A percentile compares a stretch with the other conserved stretches of the same genome.
Evolutionary conservation across 768 basidiomycete species (phyloP).

Genomic region (Russula sp.): DNA sequence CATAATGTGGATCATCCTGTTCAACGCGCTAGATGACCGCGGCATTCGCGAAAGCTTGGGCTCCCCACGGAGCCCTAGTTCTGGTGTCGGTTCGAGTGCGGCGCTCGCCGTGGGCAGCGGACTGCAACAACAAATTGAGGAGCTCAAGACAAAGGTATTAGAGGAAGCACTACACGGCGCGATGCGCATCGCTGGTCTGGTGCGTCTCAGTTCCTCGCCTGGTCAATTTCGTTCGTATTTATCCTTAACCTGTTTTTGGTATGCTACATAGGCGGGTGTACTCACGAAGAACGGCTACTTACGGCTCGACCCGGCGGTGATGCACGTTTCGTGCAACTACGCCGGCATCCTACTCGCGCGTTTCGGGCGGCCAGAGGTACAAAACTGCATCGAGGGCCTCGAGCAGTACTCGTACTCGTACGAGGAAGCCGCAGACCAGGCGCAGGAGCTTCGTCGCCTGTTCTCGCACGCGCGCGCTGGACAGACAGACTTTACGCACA

Average conservation of each 20-base stretch:
- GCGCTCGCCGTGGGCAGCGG: conserved; percentile 33
- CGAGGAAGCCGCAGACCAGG: conserved; percentile 78
- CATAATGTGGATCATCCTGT: conserved; percentile 83
- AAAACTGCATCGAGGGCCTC: conserved; percentile 77
- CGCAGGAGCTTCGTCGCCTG: conserved; percentile 52
- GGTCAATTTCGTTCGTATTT: not conserved
- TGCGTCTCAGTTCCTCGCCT: conserved; percentile 32
- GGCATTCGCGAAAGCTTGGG: conserved; percentile 69
- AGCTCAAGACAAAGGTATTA: conserved; percentile 59
- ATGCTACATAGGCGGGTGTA: conserved; percentile 56
- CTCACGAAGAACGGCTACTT: conserved; percentile 85
- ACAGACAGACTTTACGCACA: conserved; percentile 38
- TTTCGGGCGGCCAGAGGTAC: conserved; percentile 75
- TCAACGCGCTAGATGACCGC: conserved; percentile 78
- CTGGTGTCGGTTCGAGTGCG: conserved; percentile 28
- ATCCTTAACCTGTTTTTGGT: not conserved
- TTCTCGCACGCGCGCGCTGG: conserved; percentile 39
- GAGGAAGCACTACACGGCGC: conserved; percentile 85
- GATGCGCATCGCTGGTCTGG: conserved; percentile 82
- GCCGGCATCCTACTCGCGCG: conserved; percentile 79
- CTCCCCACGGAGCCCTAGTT: conserved; percentile 36
- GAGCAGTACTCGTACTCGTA: conserved; percentile 87
- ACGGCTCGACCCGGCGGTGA: conserved; percentile 82
- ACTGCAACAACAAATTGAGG: conserved; percentile 47
- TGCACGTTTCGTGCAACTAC: conserved; percentile 81